Conservation (phyloP, 768 basidiomycete genomes). For the Leccinum pellstonianum region DNA sequence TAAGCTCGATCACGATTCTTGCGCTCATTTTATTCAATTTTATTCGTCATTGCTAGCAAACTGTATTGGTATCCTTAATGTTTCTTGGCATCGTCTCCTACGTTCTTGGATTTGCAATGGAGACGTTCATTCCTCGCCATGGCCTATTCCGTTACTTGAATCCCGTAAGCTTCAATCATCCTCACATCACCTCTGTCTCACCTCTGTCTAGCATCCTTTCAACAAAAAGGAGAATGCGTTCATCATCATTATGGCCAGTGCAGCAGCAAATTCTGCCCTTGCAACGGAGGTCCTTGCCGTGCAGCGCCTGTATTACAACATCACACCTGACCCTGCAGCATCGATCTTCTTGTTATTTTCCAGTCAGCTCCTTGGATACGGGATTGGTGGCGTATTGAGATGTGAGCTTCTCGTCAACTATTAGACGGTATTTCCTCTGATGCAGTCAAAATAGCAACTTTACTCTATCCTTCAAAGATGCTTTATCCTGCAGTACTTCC, state of each 20-base stretch:
- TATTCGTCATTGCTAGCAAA: conserved; percentile 41
- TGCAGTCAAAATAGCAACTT: conserved; percentile 15
- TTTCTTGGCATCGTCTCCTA: conserved; percentile 54
- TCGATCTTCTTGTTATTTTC: conserved; percentile 45
- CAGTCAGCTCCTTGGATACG: conserved; percentile 45
- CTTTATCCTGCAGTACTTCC: conserved; percentile 37
- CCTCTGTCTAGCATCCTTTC: conserved; percentile 45
- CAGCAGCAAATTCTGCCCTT: conserved; percentile 52
- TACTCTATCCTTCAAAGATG: conserved; percentile 47
- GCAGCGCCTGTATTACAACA: conserved; percentile 52
- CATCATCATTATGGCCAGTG: conserved; percentile 56
- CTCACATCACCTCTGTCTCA: neutral
- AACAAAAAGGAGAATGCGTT: conserved; percentile 62
- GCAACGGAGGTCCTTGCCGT: conserved; percentile 55
- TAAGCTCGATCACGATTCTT: conserved; percentile 13
- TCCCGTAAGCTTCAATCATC: conserved; percentile 31
- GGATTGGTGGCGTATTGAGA: conserved; percentile 52
- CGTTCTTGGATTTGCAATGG: conserved; percentile 45
- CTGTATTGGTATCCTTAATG: conserved; percentile 50
- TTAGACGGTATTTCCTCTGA: neutral
- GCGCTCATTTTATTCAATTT: neutral
- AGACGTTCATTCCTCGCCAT: conserved; percentile 43
- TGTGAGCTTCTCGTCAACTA: conserved; percentile 27
- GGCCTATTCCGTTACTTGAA: conserved; percentile 52
- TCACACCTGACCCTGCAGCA: conserved; percentile 44